Conservation (phyloP, 176 grass and related monocot species). For the Elymus sibiricus region DNA sequence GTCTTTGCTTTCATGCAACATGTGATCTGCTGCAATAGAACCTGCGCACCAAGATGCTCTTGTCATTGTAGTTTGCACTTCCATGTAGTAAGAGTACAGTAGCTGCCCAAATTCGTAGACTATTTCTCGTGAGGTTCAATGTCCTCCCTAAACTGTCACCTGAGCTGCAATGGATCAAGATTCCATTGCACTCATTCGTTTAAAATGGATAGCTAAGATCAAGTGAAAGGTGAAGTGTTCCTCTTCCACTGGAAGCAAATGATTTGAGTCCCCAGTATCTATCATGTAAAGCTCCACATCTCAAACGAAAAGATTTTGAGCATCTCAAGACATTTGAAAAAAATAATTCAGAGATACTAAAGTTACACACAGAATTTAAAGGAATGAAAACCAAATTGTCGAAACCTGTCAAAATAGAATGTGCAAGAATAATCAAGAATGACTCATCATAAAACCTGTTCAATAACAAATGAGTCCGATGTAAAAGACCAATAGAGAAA, state of each 20-base stretch:
- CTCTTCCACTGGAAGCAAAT: neutral
- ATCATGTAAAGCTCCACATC: slow-evolving; percentile 4
- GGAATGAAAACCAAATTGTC: slow-evolving; percentile 5
- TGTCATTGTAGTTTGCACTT: slow-evolving; percentile 11
- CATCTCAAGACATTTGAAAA: slow-evolving; percentile 17
- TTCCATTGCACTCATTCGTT: neutral
- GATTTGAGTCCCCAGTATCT: neutral
- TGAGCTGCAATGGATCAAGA: neutral
- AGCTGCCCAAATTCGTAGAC: neutral
- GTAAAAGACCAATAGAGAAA: neutral
- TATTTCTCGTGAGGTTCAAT: neutral
- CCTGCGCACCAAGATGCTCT: neutral
- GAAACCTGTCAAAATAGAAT: neutral
- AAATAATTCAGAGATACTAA: neutral
- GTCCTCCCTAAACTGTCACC: neutral
- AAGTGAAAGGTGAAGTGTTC: neutral
- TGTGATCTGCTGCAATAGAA: neutral
- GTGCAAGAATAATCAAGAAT: slow-evolving; percentile 4
- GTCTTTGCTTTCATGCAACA: neutral
- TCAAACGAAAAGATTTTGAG: neutral
- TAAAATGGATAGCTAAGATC: slow-evolving; percentile 9
- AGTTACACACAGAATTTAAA: slow-evolving; percentile 4
- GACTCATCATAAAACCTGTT: neutral
- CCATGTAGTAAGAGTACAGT: neutral
- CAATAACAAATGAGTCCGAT: slow-evolving; percentile 5